These are phyloP conservation scores for Cucurbita moschata DNA, from an alignment of 306 rosid genomes.

Conservation along the genomic window DNA sequence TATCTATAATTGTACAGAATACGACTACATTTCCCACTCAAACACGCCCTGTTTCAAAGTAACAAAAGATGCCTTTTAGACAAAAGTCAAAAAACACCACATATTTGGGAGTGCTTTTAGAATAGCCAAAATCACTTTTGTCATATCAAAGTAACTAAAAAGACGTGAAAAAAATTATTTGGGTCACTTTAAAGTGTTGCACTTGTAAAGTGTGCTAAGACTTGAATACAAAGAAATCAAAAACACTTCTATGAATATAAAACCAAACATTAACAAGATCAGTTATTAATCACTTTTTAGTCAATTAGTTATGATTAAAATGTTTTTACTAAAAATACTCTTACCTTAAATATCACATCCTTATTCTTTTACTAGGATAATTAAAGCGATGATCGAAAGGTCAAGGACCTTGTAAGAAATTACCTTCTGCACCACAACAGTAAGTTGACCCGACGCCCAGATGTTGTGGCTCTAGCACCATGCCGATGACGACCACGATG, in stretches of 20 bases:
- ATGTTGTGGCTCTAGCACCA: slow-evolving; percentile 79
- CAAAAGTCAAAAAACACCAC: not conserved
- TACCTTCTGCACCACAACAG: slow-evolving; percentile 96
- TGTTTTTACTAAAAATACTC: not conserved
- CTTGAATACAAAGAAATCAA: not conserved
- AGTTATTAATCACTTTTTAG: not conserved
- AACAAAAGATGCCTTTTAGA: not conserved
- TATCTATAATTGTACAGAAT: not conserved
- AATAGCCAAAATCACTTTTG: not conserved
- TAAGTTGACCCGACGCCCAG: slow-evolving; percentile 63
- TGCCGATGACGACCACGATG: slow-evolving; percentile 90
- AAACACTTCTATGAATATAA: not conserved
- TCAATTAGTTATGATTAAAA: not conserved
- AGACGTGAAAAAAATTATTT: no score
- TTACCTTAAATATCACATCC: not conserved
- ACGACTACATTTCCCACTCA: not conserved
- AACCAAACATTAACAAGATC: not conserved
- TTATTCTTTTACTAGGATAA: not conserved
- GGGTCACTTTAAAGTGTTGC: not conserved
- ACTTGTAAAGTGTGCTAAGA: not conserved
- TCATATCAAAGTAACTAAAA: no score
- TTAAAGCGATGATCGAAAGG: not conserved
- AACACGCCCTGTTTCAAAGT: not conserved
- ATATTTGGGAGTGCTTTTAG: not conserved
- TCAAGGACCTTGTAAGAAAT: not conserved